Evolutionary conservation across 2,329 filamentous ascomycete species (phyloP).

Genomic region (Xylaria digitata): DNA sequence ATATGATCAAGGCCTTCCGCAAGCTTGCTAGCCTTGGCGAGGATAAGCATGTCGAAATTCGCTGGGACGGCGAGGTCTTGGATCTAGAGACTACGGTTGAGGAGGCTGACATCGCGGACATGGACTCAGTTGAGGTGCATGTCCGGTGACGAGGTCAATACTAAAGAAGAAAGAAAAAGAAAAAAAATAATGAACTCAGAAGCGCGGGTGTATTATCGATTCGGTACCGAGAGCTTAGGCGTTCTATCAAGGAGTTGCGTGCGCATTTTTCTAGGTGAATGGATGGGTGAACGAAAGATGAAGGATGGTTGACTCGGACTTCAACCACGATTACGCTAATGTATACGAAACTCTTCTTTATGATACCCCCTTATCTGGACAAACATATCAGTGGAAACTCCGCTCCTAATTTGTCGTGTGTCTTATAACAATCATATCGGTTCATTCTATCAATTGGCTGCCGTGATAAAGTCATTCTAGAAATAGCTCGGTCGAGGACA

Average conservation of each 20-base stretch:
- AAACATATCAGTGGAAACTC: background rate
- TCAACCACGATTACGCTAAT: conserved; percentile 1
- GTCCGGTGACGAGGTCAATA: conserved; percentile 59
- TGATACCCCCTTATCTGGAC: conserved; percentile 31
- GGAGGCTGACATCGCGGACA: conserved; percentile 78
- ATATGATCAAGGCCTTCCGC: conserved; percentile 72
- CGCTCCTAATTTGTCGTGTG: background rate
- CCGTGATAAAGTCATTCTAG: background rate
- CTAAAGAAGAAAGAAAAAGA: background rate
- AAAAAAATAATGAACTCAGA: background rate
- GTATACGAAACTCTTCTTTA: conserved; percentile 24
- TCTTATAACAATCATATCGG: background rate
- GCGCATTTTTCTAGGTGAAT: background rate
- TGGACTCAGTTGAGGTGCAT: conserved; percentile 80
- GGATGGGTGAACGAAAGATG: background rate
- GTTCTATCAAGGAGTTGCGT: conserved; percentile 3
- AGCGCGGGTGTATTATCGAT: background rate
- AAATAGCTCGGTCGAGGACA: background rate
- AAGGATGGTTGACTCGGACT: background rate
- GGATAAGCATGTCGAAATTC: conserved; percentile 68
- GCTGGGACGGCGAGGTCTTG: conserved; percentile 81
- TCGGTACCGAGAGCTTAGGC: background rate
- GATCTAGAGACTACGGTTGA: conserved; percentile 69
- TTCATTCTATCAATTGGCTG: background rate
- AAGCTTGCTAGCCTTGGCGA: conserved; percentile 62